Base-by-base conservation (phyloP, 2,329 filamentous ascomycete species). In the Botrytis porri region DNA sequence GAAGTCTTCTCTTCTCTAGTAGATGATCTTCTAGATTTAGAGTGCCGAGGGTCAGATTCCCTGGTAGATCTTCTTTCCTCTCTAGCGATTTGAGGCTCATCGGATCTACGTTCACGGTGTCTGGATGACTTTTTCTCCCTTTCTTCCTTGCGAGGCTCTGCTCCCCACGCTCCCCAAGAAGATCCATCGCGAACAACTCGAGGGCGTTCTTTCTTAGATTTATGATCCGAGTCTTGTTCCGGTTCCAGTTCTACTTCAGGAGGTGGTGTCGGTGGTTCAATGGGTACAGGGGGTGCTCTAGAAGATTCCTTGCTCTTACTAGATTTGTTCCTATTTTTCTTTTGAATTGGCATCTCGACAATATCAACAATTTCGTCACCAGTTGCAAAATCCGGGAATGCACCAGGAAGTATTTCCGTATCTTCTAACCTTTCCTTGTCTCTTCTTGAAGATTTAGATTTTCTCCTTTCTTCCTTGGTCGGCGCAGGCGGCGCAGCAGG, bases 121-220 rank as follows among this genome's bases (percentile, higher is more conserved):
- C 78, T 81, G 41, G 78, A 79, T 32, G 77, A 75, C 65, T 77
- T 79, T 73, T 80, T 79, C 79, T 77, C 76, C 84, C 86, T 79
- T 69, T 81, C 79, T 37, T 81, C 78, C 76, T 84, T 86, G 76
- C 80, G 81, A 65, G 76, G 74, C 32, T 85, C 84, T 25, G 89
- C 86, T 29, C 88, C 88, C 92, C 92, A 95, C 81, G 90, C 89
- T 51, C 90, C 91, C 93, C 94, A 96, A 43, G 92, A 89, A 20
- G 88, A 85, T 51, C 86, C 86, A 73, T 88, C 86, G 54, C 93
- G 92, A 77, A 89, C 92, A 75, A 94, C 88, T 79, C 91, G 93
- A 41, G 92, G 84, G 22, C 94, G 91, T 75, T 97, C 93, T 80
- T 92, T 97, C 82, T 89, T 93, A 5, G 86, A 88, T 74, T 85